Base-by-base conservation (phyloP, 371 early-diverging fungal genomes). In the Mucor circinelloides region DNA sequence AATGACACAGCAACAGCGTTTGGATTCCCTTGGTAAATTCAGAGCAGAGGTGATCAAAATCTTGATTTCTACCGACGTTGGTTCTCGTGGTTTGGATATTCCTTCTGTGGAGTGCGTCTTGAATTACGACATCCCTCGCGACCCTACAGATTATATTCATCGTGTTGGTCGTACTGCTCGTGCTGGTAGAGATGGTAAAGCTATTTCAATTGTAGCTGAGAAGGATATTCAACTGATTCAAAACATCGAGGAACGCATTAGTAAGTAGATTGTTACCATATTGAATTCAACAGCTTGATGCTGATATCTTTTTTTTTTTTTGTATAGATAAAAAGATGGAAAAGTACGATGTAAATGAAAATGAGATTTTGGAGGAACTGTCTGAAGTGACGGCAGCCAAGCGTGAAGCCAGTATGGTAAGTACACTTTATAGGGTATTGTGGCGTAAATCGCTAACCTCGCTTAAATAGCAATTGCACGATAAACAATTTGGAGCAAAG, bases 91-190 rank as follows among this genome's bases (percentile, higher is more conserved):
- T 79, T 84, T 99, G 54, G 99, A 99, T 89, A 99, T 99, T 66
- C 97, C 98, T 12, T 85, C 92, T 0, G 99, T 99, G 6, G 89
- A 96, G 63, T 74, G 94, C 50, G 99, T 99, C 7, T 78, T 99
- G 62, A 99, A 99, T 71, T 98, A 93, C 78, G 98, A 99, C 76
- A 84, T 99, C 10, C 99, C 99, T n/a, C 90, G 94, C n/a, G 94
- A 95, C 75, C 92, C 98, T 8, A 93, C 96, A 46, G 98, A 97
- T 68, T 99, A 99, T 74, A 93, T 99, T 60, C 99, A 99, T 80
- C 89, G 99, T 63, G 97, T 99, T 6, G 99, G 99, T 69, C 93
- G 99, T 83, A 99, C 99, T 12, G 99, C 99, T 31, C 92, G 99
- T 78, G 97, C 98, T 5, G 98, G 91, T 27, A 80, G 95, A 56